Evolutionary conservation across 768 basidiomycete species (phyloP).

Genomic region (Boletus huronensis): DNA sequence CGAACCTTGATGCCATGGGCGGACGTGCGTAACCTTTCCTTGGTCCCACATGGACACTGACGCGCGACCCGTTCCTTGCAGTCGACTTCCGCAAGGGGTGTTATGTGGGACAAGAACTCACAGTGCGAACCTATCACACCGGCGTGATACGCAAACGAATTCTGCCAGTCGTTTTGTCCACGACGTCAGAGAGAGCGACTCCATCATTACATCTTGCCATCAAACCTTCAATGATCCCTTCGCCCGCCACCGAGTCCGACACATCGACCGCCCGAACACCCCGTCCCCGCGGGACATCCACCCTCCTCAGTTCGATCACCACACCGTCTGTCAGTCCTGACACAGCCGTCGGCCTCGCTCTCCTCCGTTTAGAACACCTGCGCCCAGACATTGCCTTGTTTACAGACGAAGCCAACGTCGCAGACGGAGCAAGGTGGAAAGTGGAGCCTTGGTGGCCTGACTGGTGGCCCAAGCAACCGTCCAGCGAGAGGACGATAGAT

Average conservation of each 20-base stretch:
- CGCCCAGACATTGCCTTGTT: slow-evolving; percentile 25
- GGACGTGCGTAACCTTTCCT: slow-evolving; percentile 57
- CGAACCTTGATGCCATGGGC: slow-evolving; percentile 92
- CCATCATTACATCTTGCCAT: slow-evolving; percentile 23
- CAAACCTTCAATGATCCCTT: slow-evolving; percentile 19
- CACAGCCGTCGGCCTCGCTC: slow-evolving; percentile 65
- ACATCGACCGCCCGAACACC: slow-evolving; percentile 37
- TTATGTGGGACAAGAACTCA: slow-evolving; percentile 96
- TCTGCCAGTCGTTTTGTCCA: slow-evolving; percentile 64
- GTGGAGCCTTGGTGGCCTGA: slow-evolving; percentile 67
- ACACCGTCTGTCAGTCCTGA: slow-evolving; percentile 22
- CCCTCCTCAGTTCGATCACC: slow-evolving; percentile 56
- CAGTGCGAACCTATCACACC: slow-evolving; percentile 94
- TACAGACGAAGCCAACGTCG: slow-evolving; percentile 3
- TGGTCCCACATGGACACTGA: not conserved
- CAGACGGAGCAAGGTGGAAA: slow-evolving; percentile 31
- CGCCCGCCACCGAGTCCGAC: slow-evolving; percentile 15
- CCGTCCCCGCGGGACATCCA: slow-evolving; percentile 71
- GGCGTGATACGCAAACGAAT: slow-evolving; percentile 89
- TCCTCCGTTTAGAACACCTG: slow-evolving; percentile 73
- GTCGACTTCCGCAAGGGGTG: slow-evolving; percentile 98
- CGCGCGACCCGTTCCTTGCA: slow-evolving; percentile 26
- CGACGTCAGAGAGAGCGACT: slow-evolving; percentile 16
- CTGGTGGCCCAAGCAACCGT: slow-evolving; percentile 49
- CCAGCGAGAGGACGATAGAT: slow-evolving; percentile 16